These are phyloP conservation scores for Penicillium cataractarum DNA, from an alignment of 495 filamentous ascomycete genomes.

Conservation along the genomic window DNA sequence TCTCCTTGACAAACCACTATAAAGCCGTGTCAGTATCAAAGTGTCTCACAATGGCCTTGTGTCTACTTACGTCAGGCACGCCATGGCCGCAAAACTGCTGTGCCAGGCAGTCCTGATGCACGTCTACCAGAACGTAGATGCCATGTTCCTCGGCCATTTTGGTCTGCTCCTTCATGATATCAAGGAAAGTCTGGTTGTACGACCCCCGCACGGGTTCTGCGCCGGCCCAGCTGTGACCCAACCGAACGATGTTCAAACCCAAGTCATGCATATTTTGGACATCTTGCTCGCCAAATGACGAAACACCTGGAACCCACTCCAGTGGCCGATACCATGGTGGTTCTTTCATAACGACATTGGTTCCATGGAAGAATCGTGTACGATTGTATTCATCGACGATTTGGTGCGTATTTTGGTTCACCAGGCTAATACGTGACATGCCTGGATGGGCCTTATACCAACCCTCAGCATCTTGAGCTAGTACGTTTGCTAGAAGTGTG, in stretches of 20 bases:
- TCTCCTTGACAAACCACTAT: not conserved
- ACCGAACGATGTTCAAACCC: not conserved
- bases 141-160: slow-evolving; percentile 26
- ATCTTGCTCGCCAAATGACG: not conserved
- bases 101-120: slow-evolving; percentile 22
- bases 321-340: not conserved
- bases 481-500: not conserved
- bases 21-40: not conserved
- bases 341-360: not conserved
- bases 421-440: not conserved
- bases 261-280: not conserved
- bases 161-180: slow-evolving; percentile 26
- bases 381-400: not conserved
- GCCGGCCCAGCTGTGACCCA: slow-evolving; percentile 24
- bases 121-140: slow-evolving; percentile 25
- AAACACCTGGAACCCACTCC: not conserved
- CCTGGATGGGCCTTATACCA: not conserved
- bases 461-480: not conserved
- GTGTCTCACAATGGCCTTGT: not conserved
- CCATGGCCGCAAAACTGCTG: slow-evolving; percentile 8
- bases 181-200: slow-evolving; percentile 26
- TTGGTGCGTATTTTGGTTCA: not conserved
- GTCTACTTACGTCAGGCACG: not conserved
- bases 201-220: slow-evolving; percentile 22
- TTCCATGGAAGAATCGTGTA: not conserved